Percentiles rank a stretch among this genome's conserved stretches.
Evolutionary conservation across 352 stramenopile species (phyloP).

Genomic region (Phytophthora colocasiae): DNA sequence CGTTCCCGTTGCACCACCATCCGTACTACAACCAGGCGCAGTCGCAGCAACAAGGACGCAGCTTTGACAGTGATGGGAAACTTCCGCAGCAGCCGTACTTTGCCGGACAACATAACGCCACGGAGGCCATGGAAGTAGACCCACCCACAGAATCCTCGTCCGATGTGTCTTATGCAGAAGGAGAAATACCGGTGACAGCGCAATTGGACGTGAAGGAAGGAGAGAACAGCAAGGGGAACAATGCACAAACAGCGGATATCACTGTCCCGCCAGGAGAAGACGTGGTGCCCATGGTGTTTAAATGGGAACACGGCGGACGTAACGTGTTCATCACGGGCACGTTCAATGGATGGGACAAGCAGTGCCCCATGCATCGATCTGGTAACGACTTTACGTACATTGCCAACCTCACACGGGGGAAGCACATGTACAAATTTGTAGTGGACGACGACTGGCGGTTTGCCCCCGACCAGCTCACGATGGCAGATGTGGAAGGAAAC

Average conservation of each 20-base stretch:
- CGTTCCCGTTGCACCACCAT: constrained; percentile 75
- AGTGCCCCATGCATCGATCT: constrained; percentile 99
- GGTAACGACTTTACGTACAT: constrained; percentile 99
- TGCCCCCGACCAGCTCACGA: constrained; percentile 94
- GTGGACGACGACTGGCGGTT: constrained; percentile 99
- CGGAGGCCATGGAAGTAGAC: constrained; percentile 79
- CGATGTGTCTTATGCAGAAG: constrained; percentile 46
- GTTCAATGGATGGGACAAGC: constrained; percentile 99
- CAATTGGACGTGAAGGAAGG: constrained; percentile 39
- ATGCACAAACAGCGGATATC: constrained; percentile 16
- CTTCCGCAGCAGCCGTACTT: constrained; percentile 31
- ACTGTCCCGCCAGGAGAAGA: constrained; percentile 32
- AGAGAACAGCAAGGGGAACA: constrained; percentile 42
- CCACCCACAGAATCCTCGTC: constrained; percentile 42
- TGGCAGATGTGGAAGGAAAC: constrained; percentile 98
- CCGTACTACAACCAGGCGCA: constrained; percentile 61
- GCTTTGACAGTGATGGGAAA: constrained; percentile 20
- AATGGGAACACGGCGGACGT: constrained; percentile 97
- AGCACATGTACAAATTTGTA: constrained; percentile 99
- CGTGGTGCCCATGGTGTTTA: constrained; percentile 95
- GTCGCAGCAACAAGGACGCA: constrained; percentile 14
- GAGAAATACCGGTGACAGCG: constrained; percentile 19
- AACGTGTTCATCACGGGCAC: constrained; percentile 99
- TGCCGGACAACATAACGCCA: constrained; percentile 23
- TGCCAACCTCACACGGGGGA: constrained; percentile 96